Base-by-base conservation (phyloP, 495 filamentous ascomycete species). In the Aspergillus wentii region DNA sequence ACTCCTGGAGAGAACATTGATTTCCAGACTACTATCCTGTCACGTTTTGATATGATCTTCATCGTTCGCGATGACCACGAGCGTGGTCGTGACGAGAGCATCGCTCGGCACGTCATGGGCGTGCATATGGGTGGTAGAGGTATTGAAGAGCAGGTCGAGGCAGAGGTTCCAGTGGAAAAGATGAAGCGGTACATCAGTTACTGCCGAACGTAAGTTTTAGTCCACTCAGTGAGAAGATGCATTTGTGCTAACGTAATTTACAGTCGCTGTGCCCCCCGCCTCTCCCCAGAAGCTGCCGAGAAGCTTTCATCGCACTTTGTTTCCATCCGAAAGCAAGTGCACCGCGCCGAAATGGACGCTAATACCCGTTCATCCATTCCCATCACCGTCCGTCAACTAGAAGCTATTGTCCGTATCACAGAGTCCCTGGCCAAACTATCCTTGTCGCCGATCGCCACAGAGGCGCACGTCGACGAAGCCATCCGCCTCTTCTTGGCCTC, bases 31-130 rank as follows among this genome's bases (percentile, higher is more conserved):
- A 99, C 94, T 14, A 97, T 99, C 57, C 61, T 99, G 34, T 97
- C 92, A 1, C 83, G 94, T 68, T 99, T 99, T 66, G 94, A 99
- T 65, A 95, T 99, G 89, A 96, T 99, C 52, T 99, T 97, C 72
- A 94, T 99, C 46, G 90, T 99, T 31, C 86, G 86, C 22, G 94
- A 99, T 52, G 88, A 94, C 38, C 94, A 99, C 61, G 86, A 94
- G 33, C 80, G 86, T 27, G 79, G 72, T 27, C 80, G 88, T 49
- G 94, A 99, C 61, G 91, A 97, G 67, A 81, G 75, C 1, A 96
- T 99, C 35, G 94, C 94, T 9, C 86, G 84, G 35, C 92, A 97
- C 73, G 91, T 99, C 48, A 96, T 97, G 86, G 85, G 83, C 32
- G 88, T 97, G 45, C 89, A 96, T 54, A 99, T 96, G 89, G 86